Evolutionary conservation across 2,329 filamentous ascomycete genomes (phyloP), one percentile per base, ranked within the genome.

Genomic region (Aspergillus tamarii): DNA sequence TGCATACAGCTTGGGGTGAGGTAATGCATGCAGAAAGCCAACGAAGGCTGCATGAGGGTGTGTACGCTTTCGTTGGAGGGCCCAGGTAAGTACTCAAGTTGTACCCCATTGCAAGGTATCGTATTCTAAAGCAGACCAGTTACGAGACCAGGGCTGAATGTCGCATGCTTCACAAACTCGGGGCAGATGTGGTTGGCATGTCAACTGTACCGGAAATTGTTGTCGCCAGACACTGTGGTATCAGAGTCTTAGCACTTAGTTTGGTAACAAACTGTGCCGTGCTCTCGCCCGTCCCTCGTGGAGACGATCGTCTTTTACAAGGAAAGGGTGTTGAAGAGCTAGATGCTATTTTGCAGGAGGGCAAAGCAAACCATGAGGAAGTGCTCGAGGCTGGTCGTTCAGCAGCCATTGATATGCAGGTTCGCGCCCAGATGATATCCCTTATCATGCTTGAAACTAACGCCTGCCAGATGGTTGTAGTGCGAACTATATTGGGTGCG

Each of bases 111-210:
- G 28, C 4, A 16, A 4, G 26, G 10, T 3, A n/a, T 43, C 12
- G 46, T 39, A 45, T 59, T 23, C 57, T 63, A 19, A 63, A 55
- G 23, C 7, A 28, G 54, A 26, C 45, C 59, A 86, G 84, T 56
- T 90, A 89, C 72, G 88, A 90, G 72, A 90, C 88, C 2, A 80
- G 88, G 64, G 87, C 87, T 1, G 88, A 90, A 73, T 89, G 87
- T 71, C 83, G 87, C 21, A 84, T 89, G 83, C 79, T 90, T 64
- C 81, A 82, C 45, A 80, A 80, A 55, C 76, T 89, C 8, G 88
- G 88, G 8, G 88, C 87, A n/a, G 88, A 90, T 71, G 79, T 90
- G n/a, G 88, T 90, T 2, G 88, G 88, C 16, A 90, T 91, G 88
- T 89, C 86, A 36, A 90, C 88, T 0, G 87, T 90, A 32, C 88